Evolutionary conservation across 331 rosid genomes (phyloP).

Genomic region (Prunus yedoensis): DNA sequence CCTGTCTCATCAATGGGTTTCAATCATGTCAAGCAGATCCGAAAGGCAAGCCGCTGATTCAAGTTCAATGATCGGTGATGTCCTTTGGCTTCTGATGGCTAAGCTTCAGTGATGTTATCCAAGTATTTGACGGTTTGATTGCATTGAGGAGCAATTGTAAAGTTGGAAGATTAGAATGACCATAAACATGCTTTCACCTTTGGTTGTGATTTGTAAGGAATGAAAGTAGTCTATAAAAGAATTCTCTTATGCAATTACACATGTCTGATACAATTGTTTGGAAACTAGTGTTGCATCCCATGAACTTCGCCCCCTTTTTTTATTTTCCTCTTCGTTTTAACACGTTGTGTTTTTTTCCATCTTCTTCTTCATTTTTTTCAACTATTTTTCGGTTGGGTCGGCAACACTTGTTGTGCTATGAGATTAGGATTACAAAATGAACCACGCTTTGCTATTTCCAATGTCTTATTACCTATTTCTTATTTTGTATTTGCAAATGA

Average conservation of each 20-base stretch:
- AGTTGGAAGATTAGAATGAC: not conserved
- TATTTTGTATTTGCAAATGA: too few relatives aligned
- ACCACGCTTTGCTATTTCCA: too few relatives aligned
- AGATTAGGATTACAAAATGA: not conserved
- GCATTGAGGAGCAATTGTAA: not conserved
- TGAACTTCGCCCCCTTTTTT: not conserved
- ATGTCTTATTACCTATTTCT: too few relatives aligned
- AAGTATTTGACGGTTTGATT: not conserved
- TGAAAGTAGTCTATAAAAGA: not conserved
- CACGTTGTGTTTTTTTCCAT: rapidly evolving
- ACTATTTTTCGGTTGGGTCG: too few relatives aligned
- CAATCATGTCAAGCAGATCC: conserved; percentile 11
- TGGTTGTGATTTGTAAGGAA: not conserved
- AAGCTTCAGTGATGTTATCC: not conserved
- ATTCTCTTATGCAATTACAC: not conserved
- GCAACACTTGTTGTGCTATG: not conserved
- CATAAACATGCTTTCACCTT: not conserved
- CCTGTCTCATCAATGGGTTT: conserved; percentile 15
- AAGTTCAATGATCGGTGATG: conserved; percentile 8
- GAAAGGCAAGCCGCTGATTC: not conserved
- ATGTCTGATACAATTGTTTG: not conserved
- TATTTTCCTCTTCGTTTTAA: not conserved
- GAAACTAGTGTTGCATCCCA: not conserved
- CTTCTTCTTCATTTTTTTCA: too few relatives aligned
- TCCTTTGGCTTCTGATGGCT: not conserved